Evolutionary conservation across 352 stramenopile genomes (phyloP).

Genomic region (Pythium phragmitis): DNA sequence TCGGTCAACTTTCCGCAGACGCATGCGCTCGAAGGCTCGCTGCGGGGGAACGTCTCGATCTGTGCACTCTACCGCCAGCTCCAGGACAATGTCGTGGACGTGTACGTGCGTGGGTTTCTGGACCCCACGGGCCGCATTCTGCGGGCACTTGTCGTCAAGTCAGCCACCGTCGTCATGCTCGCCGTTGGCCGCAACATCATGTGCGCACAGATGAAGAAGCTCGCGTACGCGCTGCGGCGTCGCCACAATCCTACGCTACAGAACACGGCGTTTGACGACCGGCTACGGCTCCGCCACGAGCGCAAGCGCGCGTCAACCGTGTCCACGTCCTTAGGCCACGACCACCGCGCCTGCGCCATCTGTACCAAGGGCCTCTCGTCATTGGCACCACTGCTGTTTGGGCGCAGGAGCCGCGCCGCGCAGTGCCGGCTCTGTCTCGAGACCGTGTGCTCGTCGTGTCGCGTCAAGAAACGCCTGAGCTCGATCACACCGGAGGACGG

Average conservation of each 20-base stretch:
- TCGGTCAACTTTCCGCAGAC: slow-evolving; percentile 58
- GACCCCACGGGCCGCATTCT: slow-evolving; percentile 44
- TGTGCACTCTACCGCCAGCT: slow-evolving; percentile 54
- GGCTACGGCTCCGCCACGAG: slow-evolving; percentile 15
- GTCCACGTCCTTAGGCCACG: not conserved
- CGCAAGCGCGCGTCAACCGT: slow-evolving; percentile 10
- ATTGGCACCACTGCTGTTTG: slow-evolving; percentile 22
- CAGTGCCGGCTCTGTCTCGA: slow-evolving; percentile 28
- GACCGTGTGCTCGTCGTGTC: slow-evolving; percentile 24
- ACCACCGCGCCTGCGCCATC: slow-evolving; percentile 18
- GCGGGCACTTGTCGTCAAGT: slow-evolving; percentile 48
- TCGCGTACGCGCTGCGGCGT: slow-evolving; percentile 31
- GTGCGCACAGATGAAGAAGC: slow-evolving; percentile 56
- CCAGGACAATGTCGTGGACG: slow-evolving; percentile 44
- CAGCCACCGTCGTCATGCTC: slow-evolving; percentile 40
- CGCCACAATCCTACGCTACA: slow-evolving; percentile 10
- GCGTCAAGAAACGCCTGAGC: slow-evolving; percentile 29
- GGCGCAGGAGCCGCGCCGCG: slow-evolving; percentile 1
- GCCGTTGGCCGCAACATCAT: slow-evolving; percentile 41
- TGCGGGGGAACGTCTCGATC: slow-evolving; percentile 54
- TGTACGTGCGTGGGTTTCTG: slow-evolving; percentile 41
- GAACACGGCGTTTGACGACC: slow-evolving; percentile 15
- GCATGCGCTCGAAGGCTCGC: slow-evolving; percentile 32
- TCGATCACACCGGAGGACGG: slow-evolving; percentile 16
- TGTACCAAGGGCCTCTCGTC: slow-evolving; percentile 22